Percentiles rank a stretch among this genome's conserved stretches.
These are phyloP conservation scores for Apiospora saccharicola DNA, from an alignment of 2,329 filamentous ascomycete species.

Conservation along the genomic window DNA sequence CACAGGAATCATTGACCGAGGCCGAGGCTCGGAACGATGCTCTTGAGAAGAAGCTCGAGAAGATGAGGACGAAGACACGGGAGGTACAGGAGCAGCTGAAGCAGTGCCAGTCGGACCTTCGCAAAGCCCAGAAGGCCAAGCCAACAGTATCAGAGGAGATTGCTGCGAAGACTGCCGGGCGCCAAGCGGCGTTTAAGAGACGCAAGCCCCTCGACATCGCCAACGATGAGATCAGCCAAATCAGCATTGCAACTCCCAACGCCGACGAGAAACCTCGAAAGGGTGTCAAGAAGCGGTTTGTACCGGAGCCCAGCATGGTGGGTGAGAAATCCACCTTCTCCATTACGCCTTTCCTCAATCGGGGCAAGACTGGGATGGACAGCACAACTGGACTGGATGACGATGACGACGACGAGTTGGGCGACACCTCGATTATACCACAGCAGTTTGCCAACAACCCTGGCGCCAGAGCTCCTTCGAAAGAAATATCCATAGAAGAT, in stretches of 20 bases:
- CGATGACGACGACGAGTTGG: constrained; percentile 39
- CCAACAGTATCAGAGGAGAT: constrained; percentile 42
- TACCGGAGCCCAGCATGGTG: constrained; percentile 61
- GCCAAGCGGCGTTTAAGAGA: constrained; percentile 52
- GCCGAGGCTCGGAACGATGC: constrained; percentile 68
- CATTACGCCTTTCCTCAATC: constrained; percentile 91
- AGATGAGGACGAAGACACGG: constrained; percentile 73
- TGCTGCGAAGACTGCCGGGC: constrained; percentile 43
- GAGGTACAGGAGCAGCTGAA: constrained; percentile 77
- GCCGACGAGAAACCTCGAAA: constrained; percentile 41
- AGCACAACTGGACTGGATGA: constrained; percentile 38
- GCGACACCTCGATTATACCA: constrained; percentile 36
- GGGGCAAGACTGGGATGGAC: constrained; percentile 66
- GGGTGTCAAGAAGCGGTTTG: constrained; percentile 61
- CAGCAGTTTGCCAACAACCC: constrained; percentile 28
- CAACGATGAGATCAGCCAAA: constrained; percentile 52
- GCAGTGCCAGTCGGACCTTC: constrained; percentile 58
- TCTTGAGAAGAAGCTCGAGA: constrained; percentile 74
- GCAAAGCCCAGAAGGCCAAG: constrained; percentile 49
- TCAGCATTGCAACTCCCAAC: constrained; percentile 55
- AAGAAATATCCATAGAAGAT: constrained; percentile 26
- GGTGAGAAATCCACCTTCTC: constrained; percentile 94
- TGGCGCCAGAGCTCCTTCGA: constrained; percentile 29
- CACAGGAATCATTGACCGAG: constrained; percentile 64
- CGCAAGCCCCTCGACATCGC: constrained; percentile 54